These are phyloP conservation scores for Jaltomata sinuosa DNA, from an alignment of 257 asterid species.

Conservation along the genomic window DNA sequence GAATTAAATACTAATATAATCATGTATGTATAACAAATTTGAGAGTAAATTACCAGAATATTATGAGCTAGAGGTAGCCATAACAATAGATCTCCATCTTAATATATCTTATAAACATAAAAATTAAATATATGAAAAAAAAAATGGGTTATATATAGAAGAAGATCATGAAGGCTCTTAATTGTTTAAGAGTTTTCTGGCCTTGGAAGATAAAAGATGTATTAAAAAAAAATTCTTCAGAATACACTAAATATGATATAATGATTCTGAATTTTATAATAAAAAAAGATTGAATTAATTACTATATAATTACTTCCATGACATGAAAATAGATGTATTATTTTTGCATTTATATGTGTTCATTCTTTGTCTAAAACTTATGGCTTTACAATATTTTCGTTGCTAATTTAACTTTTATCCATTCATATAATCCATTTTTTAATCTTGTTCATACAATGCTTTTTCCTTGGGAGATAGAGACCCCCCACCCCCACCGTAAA, in stretches of 20 bases:
- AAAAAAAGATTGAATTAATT: too few relatives aligned
- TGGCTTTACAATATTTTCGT: background rate
- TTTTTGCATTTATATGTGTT: background rate
- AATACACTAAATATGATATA: background rate
- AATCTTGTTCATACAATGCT: background rate
- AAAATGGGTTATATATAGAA: background rate
- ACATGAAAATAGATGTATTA: background rate
- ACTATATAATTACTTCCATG: background rate
- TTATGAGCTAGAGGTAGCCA: background rate
- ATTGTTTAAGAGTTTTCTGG: background rate
- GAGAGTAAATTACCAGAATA: background rate
- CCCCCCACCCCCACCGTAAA: too few relatives aligned
- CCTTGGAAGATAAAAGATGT: constrained; percentile 11
- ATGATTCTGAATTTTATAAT: background rate
- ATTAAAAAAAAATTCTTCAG: constrained; percentile 2
- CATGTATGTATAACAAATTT: too few relatives aligned
- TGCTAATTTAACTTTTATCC: background rate
- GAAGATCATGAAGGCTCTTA: background rate
- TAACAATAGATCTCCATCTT: background rate
- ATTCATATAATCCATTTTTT: background rate
- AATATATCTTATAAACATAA: background rate
- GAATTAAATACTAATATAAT: background rate
- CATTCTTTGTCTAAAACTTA: background rate
- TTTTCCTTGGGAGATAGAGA: background rate
- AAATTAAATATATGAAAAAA: background rate